Base-by-base conservation (phyloP, 2,329 filamentous ascomycete species). In the Penicillium sp. region DNA sequence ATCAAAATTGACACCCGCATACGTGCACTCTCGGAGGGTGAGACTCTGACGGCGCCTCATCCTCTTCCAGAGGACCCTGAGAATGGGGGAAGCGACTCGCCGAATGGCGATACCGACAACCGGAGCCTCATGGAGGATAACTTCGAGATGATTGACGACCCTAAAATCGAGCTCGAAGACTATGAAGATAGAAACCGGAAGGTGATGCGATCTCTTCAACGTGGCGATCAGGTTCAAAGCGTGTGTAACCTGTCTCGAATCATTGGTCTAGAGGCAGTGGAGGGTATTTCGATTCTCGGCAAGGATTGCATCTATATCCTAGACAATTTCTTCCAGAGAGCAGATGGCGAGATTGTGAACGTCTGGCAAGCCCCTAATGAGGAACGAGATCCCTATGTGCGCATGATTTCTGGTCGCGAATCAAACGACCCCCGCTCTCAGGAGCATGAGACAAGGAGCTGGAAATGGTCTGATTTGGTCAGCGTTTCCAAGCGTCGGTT, bases 121-220 rank as follows among this genome's bases (percentile, higher is more conserved):
- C 71, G 67, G 29, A 71, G 71, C 33, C 74, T 80, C 10, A 78
- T 87, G 0, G 94, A 97, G 57, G 94, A 97, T 46, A 95, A 95
- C 64, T 99, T 96, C 70, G 94, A 99, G 75, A 86, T 99, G 64
- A 89, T 99, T 7, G 93, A 97, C 59, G 93, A 97, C 60, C 93
- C 93, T 0, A 92, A 92, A 67, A 89, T 93, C 56, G 86, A 89
- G 41, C 85, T 90, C 27, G 91, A 94, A 64, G 88, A 87, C 1
- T 95, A 95, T 62, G 95, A 99, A 75, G 95, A 99, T 74, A 97
- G 97, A 79, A 97, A 99, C 69, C 86, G 95, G 45, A 97, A 97
- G 74, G 93, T 99, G 45, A 95, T 97, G 91, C 86, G 94, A 51
- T 93, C 91, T 62, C 81, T 99, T 12, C 89, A 96, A 66, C 89